Conservation (phyloP, 2,329 filamentous ascomycete genomes). For the Cytospora leucostoma region DNA sequence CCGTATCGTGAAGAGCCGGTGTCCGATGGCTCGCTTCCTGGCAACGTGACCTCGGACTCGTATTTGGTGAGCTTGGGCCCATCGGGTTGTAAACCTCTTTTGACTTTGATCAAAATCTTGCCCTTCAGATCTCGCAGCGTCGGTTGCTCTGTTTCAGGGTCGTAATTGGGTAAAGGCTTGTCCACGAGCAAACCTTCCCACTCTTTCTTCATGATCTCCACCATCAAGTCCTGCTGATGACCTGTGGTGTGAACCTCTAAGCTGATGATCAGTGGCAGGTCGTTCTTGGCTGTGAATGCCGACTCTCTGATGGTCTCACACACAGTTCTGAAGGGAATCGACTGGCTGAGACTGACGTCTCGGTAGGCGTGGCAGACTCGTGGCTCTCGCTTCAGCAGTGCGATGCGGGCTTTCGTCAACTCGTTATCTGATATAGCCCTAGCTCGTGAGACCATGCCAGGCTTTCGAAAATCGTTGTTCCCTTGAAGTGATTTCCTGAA, state of each 20-base stretch:
- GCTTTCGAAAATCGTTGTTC: slow-evolving; percentile 30
- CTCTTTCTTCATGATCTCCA: slow-evolving; percentile 87
- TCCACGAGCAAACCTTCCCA: slow-evolving; percentile 78
- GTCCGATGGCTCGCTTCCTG: slow-evolving; percentile 36
- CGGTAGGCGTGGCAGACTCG: slow-evolving; percentile 67
- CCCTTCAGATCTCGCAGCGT: slow-evolving; percentile 69
- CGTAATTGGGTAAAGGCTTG: slow-evolving; percentile 48
- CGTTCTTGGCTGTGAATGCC: slow-evolving; percentile 69
- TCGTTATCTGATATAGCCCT: slow-evolving; percentile 20
- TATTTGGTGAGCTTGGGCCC: slow-evolving; percentile 16
- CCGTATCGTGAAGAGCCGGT: slow-evolving; percentile 38
- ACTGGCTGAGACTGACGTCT: slow-evolving; percentile 76
- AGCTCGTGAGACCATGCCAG: slow-evolving; percentile 12
- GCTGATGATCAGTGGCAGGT: slow-evolving; percentile 85
- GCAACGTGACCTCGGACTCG: slow-evolving; percentile 28
- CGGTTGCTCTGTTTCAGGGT: slow-evolving; percentile 61
- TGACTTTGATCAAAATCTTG: slow-evolving; percentile 85
- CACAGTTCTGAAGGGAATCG: slow-evolving; percentile 83
- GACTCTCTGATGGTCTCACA: slow-evolving; percentile 77
- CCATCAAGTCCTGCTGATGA: slow-evolving; percentile 88
- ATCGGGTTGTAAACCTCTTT: slow-evolving; percentile 49
- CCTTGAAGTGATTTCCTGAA: neutral
- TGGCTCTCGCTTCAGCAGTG: slow-evolving; percentile 59
- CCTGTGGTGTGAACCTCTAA: slow-evolving; percentile 83
- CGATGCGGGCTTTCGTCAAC: slow-evolving; percentile 19